Evolutionary conservation across 495 filamentous ascomycete species (phyloP).

Genomic region (Penicillium dipodomyicola): DNA sequence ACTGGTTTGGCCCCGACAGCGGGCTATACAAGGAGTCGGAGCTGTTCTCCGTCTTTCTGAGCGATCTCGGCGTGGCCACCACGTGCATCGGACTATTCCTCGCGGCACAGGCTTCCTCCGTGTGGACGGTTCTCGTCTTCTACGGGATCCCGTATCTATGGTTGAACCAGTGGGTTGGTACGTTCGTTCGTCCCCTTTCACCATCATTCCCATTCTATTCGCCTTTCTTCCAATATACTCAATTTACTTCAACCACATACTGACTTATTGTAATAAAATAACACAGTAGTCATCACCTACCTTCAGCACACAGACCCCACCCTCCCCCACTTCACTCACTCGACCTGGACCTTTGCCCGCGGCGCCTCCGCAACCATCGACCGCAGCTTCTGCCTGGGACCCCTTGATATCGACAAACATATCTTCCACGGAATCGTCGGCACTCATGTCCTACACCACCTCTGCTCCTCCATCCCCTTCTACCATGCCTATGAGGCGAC

Average conservation of each 20-base stretch:
- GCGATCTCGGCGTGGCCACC: not conserved
- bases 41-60: not conserved
- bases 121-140: slow-evolving; percentile 27
- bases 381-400: not conserved
- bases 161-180: slow-evolving; percentile 53
- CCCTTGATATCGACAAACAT: slow-evolving; percentile 73
- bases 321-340: slow-evolving; percentile 69
- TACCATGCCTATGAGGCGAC: slow-evolving; percentile 49
- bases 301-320: slow-evolving; percentile 81
- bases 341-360: slow-evolving; percentile 73
- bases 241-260: not conserved
- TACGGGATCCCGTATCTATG: slow-evolving; percentile 48
- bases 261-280: not conserved
- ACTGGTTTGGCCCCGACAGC: not conserved
- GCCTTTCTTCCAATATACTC: not conserved
- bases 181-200: not conserved
- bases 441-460: slow-evolving; percentile 80
- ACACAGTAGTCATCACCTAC: slow-evolving; percentile 66
- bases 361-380: slow-evolving; percentile 47
- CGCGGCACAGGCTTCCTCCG: slow-evolving; percentile 21
- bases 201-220: not conserved
- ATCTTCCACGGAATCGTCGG: slow-evolving; percentile 80
- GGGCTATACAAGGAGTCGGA: not conserved
- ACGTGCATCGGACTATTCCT: slow-evolving; percentile 28
- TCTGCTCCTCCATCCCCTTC: slow-evolving; percentile 73